Evolutionary conservation across 78 protist species (phyloP).

Genomic region (Tieghemostelium lacteum): DNA sequence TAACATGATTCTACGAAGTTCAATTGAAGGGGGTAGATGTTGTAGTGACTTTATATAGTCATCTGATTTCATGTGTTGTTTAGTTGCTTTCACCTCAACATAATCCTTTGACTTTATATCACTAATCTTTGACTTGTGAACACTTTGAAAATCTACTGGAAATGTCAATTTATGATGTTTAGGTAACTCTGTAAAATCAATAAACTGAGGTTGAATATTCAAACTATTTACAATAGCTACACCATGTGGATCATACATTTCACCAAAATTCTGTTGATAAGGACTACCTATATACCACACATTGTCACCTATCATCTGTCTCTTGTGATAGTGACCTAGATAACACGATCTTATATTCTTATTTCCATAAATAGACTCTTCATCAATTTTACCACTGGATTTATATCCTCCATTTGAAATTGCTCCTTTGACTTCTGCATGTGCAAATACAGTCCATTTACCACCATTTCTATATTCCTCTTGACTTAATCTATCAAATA

Average conservation of each 20-base stretch:
- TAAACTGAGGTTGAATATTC: conserved; percentile 27
- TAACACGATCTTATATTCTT: conserved; percentile 25
- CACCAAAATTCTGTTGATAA: conserved; percentile 74
- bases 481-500: conserved; percentile 4
- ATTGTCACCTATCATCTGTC: conserved; percentile 36
- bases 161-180: conserved; percentile 28
- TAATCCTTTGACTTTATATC: conserved; percentile 21
- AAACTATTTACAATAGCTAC: conserved; percentile 33
- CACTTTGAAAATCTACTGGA: conserved; percentile 11
- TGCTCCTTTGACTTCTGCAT: conserved; percentile 76
- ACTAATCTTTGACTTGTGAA: no score
- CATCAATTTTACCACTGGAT: conserved; percentile 44
- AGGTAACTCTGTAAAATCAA: conserved; percentile 41
- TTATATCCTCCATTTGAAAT: conserved; percentile 49
- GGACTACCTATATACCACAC: conserved; percentile 78
- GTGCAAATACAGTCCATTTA: conserved; percentile 82
- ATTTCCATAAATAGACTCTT: not conserved
- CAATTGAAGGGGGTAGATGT: conserved; percentile 15
- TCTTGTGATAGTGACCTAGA: conserved; percentile 61
- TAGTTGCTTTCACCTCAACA: conserved; percentile 40
- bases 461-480: no score
- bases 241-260: conserved; percentile 77
- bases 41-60: conserved; percentile 21
- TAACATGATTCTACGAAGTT: conserved; percentile 40
- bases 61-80: conserved; percentile 25